Evolutionary conservation across 1,284 basidiomycete species (phyloP), one percentile per base, ranked within the genome.

Genomic region (Exsudoporus floridanus): DNA sequence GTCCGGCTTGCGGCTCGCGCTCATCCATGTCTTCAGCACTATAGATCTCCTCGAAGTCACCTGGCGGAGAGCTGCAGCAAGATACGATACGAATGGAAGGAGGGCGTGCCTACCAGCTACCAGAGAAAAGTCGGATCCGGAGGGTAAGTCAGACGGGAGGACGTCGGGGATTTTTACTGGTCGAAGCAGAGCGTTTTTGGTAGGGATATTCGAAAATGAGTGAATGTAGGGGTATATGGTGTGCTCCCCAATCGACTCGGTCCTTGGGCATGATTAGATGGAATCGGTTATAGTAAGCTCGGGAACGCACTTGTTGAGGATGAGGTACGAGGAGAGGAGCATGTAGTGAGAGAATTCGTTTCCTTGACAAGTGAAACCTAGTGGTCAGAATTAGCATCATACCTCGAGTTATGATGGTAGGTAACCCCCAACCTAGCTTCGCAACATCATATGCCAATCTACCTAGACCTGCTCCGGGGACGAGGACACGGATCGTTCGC

Each of bases 331-430:
- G 2, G 87, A 77, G 1, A 95, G 79, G 9, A 95, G 79, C 93
- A 95, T 96, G 72, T 92, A 94, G 57, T 94, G 90, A 31, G 90
- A 94, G 67, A 95, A 96, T 70, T 97, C 94, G 67, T 96, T 97
- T 9, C 90, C 94, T 70, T 94, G 92, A 53, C 87, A 89, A 5
- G 87, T 73, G 61, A 94, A 95, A 9, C 91, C 92, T 92, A 61
- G 23, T 19, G 19, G 30, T 35, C 27, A 23, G 9, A 4, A 35
- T 51, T 23, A 58, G 44, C 27, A 44, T 36, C 31, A n/a, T 21
- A 13, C 12, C 12, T 41, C 25, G 18, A 34, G 18, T 18, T 23
- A 14, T 13, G 31, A 41, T 18, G 23, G 49, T 19, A 25, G 27
- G 31, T 34, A 30, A 33, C 41, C n/a, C 56, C 74, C 43, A 54